Base-by-base conservation (phyloP, 2,329 filamentous ascomycete genomes). In the Cercospora beticola region DNA sequence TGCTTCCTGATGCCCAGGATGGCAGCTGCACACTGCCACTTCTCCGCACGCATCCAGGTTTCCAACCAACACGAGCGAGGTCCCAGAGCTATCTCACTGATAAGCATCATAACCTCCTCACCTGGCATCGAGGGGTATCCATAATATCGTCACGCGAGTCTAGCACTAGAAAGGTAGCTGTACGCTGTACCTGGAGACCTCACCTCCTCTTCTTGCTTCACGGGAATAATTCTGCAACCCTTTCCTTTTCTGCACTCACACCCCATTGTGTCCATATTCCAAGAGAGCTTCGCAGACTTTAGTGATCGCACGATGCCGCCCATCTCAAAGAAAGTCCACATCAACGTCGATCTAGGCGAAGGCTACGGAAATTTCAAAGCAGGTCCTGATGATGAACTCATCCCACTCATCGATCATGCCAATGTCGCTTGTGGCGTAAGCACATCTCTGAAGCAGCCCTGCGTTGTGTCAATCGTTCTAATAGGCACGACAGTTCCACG, bases 331-430 rank as follows among this genome's bases (percentile, higher is more conserved):
- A 84, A 83, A 72, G 84, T 86, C 16, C 79, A 85, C 69, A 84
- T 86, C 74, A 86, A 86, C 69, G 83, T 83, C 64, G 84, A 86
- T 72, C 80, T 86, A 66, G 85, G 85, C 6, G 85, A 86, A 74
- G 84, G 74, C 28, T 86, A 85, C 67, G 84, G 84, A 49, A 83
- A 83, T 75, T 83, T 80, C 78, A 81, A 79, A 67, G 80, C 81
- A 74, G 86, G 86, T 18, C 86, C 87, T 4, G 87, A 89, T 70
- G 84, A 86, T 60, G 86, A 89, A 66, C 78, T 90, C 14, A 86
- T 90, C 68, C 85, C 85, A 2, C 78, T 88, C 52, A 87, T 89
- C 71, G 87, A 89, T 74, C 84, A 86, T 73, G 88, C 87, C 18
- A 89, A 89, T 72, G 80, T 90, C 31, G 88, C 87, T 8, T 90